Base-by-base conservation (phyloP, 2,329 filamentous ascomycete genomes). In the Alternaria ethzedia region DNA sequence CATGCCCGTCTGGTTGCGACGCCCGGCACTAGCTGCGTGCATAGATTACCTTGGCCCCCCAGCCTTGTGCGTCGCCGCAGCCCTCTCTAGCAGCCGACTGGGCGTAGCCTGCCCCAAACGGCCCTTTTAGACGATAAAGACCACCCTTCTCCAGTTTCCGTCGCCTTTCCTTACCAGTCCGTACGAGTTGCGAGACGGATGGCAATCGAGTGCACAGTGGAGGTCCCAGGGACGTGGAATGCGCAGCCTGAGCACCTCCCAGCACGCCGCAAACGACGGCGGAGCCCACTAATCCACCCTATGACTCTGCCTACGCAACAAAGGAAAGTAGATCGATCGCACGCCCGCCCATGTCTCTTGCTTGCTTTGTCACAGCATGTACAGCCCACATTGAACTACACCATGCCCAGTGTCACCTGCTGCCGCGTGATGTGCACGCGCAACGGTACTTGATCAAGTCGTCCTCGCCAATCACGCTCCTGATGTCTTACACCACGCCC, bases 221-320 rank as follows among this genome's bases (percentile, higher is more conserved):
- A 17, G 15, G 36, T 41, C 36, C 36, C 28, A 41, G 12, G 23
- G 21, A 15, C 51, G 15, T 58, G 52, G 30, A 43, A 44, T 32
- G 21, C 20, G 17, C 46, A 54, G 36, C 36, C 36, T 25, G 26
- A 32, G 32, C 55, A 50, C 58, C 55, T 20, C 13, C 43, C 30
- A 41, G 47, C 57, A 28, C 36, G 54, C 70, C 57, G 68, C 70
- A 69, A 70, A 72, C 68, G 61, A 66, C 61, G 59, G 59, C 59
- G 36, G 41, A 7, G 17, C 59, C 63, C 49, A 62, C 70, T 70
- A 70, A 71, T 61, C 64, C 65, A 49, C 64, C 56, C 66, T 66
- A 67, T 66, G 63, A 68, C 65, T 65, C 68, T 58, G 44, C 44
- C 44, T 44, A 54, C 52, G 59, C 61, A 56, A 70, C 70, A 66